These are phyloP conservation scores for Fusarium sp. DNA, from an alignment of 2,329 filamentous ascomycete species.

Conservation along the genomic window DNA sequence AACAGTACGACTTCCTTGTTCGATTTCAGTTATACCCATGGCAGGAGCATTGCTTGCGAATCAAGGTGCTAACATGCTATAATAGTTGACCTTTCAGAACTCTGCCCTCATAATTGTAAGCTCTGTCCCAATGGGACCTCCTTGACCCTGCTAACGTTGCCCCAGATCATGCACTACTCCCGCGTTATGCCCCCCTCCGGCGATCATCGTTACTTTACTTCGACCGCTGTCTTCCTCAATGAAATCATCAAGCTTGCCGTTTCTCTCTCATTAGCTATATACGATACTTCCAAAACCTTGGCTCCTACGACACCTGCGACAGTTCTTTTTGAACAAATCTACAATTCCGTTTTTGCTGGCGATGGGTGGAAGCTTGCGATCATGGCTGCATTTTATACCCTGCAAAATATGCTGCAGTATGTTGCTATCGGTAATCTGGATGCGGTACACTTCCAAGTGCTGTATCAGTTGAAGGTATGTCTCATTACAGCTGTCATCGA, in stretches of 20 bases:
- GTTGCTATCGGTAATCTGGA: conserved; percentile 91
- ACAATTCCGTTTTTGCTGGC: conserved; percentile 82
- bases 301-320: conserved; percentile 84
- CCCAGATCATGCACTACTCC: conserved; percentile 91
- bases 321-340: conserved; percentile 82
- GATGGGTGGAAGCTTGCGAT: conserved; percentile 97
- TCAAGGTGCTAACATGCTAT: conserved; percentile 23
- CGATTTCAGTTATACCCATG: neutral
- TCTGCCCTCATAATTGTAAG: conserved; percentile 78
- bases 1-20: conserved; percentile 20
- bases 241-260: conserved; percentile 91
- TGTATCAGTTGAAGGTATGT: conserved; percentile 87
- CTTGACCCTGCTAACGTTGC: conserved; percentile 51
- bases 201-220: conserved; percentile 90
- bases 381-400: conserved; percentile 86
- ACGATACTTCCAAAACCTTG: conserved; percentile 83
- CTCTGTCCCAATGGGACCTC: conserved; percentile 23
- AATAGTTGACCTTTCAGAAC: conserved; percentile 78
- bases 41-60: neutral
- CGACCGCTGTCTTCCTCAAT: conserved; percentile 92
- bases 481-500: neutral
- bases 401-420: conserved; percentile 95
- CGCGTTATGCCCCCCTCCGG: conserved; percentile 87
- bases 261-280: conserved; percentile 85
- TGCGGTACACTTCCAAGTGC: conserved; percentile 90